Base-by-base conservation (phyloP, 129 eudicot species). In the Oenanthe sinensis region DNA sequence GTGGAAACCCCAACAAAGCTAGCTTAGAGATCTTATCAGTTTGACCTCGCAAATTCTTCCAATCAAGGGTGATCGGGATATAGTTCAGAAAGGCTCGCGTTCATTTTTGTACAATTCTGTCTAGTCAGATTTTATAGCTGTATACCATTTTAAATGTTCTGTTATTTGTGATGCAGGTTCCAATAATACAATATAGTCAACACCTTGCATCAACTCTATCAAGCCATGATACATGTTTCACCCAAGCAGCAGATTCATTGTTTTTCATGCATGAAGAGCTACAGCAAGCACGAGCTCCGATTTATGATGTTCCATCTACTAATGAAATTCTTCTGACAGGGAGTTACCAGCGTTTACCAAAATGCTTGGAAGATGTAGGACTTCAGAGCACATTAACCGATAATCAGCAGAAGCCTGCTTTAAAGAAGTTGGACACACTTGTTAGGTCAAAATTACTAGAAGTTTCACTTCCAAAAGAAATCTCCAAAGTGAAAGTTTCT, bases 201-300 rank as follows among this genome's bases (percentile, higher is more conserved):
- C 97, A 96, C 82, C 97, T 96, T 78, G 85, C 83, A 28, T 92
- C 97, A 46, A 92, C 99, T 52, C 70, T 96, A 55, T 92, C 99
- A 74, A 96, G 93, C 82, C 99, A 96, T 85, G 99, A 96, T 52
- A 92, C 94, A 33, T 96, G 99, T 84, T 96, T 96, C 82, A 96
- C 95, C 67, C 99, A 96, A 84, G 91, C 97, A 82, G 99, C 99
- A 43, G 99, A 96, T 86, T 92, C 97, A 4, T 86, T 96, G 89
- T 96, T 87, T 89, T 96, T 92, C 87, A 96, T 92, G 97, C 99
- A 96, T 17, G 99, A 96, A 81, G 93, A 96, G 71, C 85, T 96
- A 75, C 99, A 96, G 79, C 97, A 92, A 87, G 99, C 99, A 74
- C 97, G 99, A 79, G 97, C 99, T 54, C 99, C 99, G 19, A 89